These are phyloP conservation scores for Colletotrichum tropicale DNA, from an alignment of 2,329 filamentous ascomycete genomes.

Conservation along the genomic window DNA sequence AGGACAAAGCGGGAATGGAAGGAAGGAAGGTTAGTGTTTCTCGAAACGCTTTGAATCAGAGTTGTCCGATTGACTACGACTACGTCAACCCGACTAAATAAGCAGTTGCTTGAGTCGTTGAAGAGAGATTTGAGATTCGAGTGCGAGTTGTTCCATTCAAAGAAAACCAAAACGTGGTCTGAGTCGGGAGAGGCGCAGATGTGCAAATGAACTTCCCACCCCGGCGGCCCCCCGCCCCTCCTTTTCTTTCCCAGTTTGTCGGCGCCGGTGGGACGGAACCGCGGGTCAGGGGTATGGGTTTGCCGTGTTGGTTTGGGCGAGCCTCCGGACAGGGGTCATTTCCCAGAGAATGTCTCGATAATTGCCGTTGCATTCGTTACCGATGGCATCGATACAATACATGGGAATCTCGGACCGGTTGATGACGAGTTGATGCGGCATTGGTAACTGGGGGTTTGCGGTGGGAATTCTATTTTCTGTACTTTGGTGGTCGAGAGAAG, in stretches of 20 bases:
- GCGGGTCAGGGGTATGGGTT: not conserved
- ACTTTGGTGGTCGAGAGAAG: not conserved
- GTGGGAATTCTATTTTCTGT: not conserved
- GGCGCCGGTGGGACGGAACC: slow-evolving; percentile 7
- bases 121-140: not conserved
- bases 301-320: not conserved
- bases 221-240: not conserved
- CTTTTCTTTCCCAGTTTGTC: not conserved
- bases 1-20: slow-evolving; percentile 1
- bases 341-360: not conserved
- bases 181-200: not conserved
- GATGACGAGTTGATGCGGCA: not conserved
- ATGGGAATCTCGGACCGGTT: not conserved
- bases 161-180: not conserved
- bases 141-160: not conserved
- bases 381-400: not conserved
- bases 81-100: not conserved
- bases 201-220: not conserved
- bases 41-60: not conserved
- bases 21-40: not conserved
- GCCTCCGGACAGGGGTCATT: not conserved
- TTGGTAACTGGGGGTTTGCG: not conserved
- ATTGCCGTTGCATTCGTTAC: not conserved
- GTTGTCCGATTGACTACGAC: not conserved
- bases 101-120: not conserved